A percentile compares a stretch with the other conserved stretches of the same genome.
Conservation (phyloP, 2,329 filamentous ascomycete genomes). For the Colletotrichum sp. region DNA sequence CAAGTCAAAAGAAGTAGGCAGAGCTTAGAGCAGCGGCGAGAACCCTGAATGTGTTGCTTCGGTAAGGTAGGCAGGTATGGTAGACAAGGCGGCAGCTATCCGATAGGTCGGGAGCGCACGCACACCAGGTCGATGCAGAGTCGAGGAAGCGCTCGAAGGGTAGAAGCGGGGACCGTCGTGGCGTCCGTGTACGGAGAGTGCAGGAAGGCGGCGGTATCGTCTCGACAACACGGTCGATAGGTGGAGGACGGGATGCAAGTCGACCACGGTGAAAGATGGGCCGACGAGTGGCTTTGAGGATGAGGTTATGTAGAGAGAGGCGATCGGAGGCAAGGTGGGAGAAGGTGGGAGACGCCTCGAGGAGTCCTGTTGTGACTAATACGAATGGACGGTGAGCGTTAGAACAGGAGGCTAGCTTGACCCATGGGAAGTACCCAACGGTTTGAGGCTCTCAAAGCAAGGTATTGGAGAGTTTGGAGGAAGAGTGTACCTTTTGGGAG, state of each 20-base stretch:
- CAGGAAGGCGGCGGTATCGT: background rate
- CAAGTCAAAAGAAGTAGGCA: slow-evolving; percentile 22
- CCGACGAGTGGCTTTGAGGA: background rate
- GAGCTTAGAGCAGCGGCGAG: slow-evolving; percentile 3
- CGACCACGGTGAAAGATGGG: background rate
- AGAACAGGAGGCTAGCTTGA: background rate
- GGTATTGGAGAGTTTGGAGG: background rate
- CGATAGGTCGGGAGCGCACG: slow-evolving; percentile 29
- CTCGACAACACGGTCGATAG: background rate
- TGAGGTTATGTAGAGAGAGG: background rate
- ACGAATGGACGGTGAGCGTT: slow-evolving; percentile 13
- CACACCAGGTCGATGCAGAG: slow-evolving; percentile 10
- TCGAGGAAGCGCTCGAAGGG: slow-evolving; percentile 6
- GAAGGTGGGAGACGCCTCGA: background rate
- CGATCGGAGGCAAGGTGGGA: background rate
- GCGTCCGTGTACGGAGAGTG: slow-evolving; percentile 12
- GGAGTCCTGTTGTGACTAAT: slow-evolving; percentile 18
- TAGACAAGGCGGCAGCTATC: slow-evolving; percentile 32
- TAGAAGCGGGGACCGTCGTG: slow-evolving; percentile 9
- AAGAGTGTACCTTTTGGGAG: slow-evolving; percentile 10
- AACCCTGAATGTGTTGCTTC: slow-evolving; percentile 13
- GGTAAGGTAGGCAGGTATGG: slow-evolving; percentile 28
- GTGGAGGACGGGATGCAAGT: background rate
- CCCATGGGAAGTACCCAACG: background rate
- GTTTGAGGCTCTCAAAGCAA: slow-evolving; percentile 13